Base-by-base conservation (phyloP, 352 stramenopile genomes). In the Phytophthora agathidicida region DNA sequence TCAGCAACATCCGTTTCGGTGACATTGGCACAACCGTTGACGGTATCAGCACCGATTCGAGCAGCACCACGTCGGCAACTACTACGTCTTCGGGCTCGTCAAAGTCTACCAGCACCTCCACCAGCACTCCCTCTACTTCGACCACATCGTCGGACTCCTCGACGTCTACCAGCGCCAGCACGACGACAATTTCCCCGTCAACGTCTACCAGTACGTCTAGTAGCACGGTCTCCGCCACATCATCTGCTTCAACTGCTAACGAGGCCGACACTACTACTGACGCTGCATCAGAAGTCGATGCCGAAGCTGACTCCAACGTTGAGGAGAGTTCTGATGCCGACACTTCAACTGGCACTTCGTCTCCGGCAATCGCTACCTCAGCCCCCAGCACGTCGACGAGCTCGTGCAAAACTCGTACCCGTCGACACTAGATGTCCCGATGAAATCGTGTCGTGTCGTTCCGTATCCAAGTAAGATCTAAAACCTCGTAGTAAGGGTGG, bases 21-120 rank as follows among this genome's bases (percentile, higher is more conserved):
- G 73, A 83, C 52, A 81, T 91, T 20, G 75, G 69, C 50, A 73
- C 79, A 14, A 85, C 77, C 1, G 52, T 64, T 11, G 41, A 60
- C 24, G 48, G 48, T 38, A 52, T 66, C 38, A 60, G 57, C 32
- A 50, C 47, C 1, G 47, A 56, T 31, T 63, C 56, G 14, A 59
- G 36, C 28, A 53, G 28, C 46, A 51, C 17, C 13, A 59, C 35
- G 26, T 16, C 17, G 0, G 33, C 46, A 14, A 43, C 33, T 7
- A 47, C 33, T 6, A 35, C 33, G 16, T 22, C 35, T 11, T 56
- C 50, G 38, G 23, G 11, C n/a, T 45, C 47, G 16, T 44, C 50
- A 27, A 31, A 23, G n/a, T 35, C 42, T 16, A 54, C 42, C 5
- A 47, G 31, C 17, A 55, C 53, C 3, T 44, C 28, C 24, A 52